Evolutionary conservation across 164 flowering plant species (phyloP).

Genomic region (Kalanchoe fedtschenkoi): DNA sequence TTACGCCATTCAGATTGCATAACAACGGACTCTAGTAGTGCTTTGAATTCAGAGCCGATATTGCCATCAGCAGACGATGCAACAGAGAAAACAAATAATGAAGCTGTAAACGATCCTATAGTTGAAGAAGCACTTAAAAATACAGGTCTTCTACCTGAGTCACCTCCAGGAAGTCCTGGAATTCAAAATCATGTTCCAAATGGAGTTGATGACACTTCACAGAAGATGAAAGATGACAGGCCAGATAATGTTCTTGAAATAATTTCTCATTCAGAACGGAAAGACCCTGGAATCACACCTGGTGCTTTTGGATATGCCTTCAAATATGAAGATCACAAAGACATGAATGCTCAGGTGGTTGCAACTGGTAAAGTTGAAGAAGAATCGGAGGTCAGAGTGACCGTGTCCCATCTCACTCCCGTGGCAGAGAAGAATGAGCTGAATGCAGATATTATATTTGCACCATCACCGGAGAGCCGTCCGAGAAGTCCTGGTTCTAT

Average conservation of each 20-base stretch:
- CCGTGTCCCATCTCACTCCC: conserved; percentile 41
- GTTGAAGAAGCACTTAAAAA: conserved; percentile 55
- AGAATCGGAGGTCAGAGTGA: conserved; percentile 50
- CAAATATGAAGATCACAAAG: conserved; percentile 64
- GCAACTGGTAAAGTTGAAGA: conserved; percentile 36
- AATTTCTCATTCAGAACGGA: conserved; percentile 46
- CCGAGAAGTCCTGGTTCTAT: conserved; percentile 11
- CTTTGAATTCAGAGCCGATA: conserved; percentile 19
- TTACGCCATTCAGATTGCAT: conserved; percentile 27
- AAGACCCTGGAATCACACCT: conserved; percentile 39
- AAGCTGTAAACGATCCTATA: conserved; percentile 22
- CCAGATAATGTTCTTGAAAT: conserved; percentile 54
- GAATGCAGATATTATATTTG: not conserved
- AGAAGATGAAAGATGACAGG: conserved; percentile 20
- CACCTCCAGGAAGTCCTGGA: conserved; percentile 70
- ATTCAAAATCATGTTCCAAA: conserved; percentile 11
- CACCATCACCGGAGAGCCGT: conserved; percentile 8
- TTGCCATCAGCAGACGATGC: conserved; percentile 13
- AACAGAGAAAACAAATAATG: conserved; percentile 16
- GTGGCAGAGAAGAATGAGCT: not conserved
- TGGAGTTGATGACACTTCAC: conserved; percentile 16
- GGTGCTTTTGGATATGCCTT: conserved; percentile 88
- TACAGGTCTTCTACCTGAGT: conserved; percentile 80
- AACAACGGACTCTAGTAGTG: conserved; percentile 10
- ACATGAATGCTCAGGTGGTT: conserved; percentile 22